Evolutionary conservation across 1,284 basidiomycete genomes (phyloP).

Genomic region (Clitocybe nebularis): DNA sequence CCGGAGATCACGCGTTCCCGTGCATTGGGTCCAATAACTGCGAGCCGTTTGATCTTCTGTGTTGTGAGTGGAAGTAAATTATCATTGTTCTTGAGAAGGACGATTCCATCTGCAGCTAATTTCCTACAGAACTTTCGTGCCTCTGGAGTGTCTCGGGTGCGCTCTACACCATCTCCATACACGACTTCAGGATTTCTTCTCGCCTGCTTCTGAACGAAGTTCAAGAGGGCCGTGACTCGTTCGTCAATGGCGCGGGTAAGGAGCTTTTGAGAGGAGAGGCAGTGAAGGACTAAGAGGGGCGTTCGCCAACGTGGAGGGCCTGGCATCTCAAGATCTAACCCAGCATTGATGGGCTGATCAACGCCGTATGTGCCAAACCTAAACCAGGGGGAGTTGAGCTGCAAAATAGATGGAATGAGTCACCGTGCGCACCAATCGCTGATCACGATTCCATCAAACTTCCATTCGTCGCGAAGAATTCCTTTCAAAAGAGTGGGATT

Average conservation of each 20-base stretch:
- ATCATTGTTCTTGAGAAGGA: slow-evolving; percentile 67
- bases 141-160: slow-evolving; percentile 53
- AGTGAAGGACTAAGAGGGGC: slow-evolving; percentile 48
- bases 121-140: slow-evolving; percentile 52
- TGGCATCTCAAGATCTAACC: slow-evolving; percentile 70
- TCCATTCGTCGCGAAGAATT: slow-evolving; percentile 67
- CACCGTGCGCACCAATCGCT: slow-evolving; percentile 52
- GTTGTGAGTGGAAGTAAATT: slow-evolving; percentile 52
- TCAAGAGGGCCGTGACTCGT: slow-evolving; percentile 50
- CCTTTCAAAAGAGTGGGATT: slow-evolving; percentile 48
- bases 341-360: slow-evolving; percentile 58
- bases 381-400: background rate
- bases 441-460: slow-evolving; percentile 60
- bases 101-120: slow-evolving; percentile 61
- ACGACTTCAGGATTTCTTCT: slow-evolving; percentile 56
- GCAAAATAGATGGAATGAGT: slow-evolving; percentile 1
- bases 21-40: slow-evolving; percentile 74
- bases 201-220: slow-evolving; percentile 58
- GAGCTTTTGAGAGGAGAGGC: slow-evolving; percentile 56
- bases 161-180: slow-evolving; percentile 61
- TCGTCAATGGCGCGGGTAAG: slow-evolving; percentile 48
- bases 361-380: slow-evolving; percentile 65
- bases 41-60: slow-evolving; percentile 50
- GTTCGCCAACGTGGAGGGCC: slow-evolving; percentile 64
- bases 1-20: slow-evolving; percentile 64